Conservation (phyloP, 805 yeast species). For the Kuraishia borneana region DNA sequence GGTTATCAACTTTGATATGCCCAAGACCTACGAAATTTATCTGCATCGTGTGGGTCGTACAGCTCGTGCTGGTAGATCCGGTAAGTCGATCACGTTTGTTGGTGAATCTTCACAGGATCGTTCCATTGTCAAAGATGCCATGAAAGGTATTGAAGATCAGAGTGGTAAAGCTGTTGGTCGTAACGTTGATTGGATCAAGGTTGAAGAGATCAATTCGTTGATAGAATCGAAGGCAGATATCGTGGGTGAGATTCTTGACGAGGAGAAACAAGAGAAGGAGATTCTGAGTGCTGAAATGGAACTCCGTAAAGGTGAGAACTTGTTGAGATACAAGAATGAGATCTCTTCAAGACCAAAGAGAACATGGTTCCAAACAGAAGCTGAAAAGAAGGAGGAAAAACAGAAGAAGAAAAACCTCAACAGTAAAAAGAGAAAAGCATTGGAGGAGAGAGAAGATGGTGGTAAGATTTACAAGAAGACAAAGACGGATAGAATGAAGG, state of each 20-base stretch:
- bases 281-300: slow-evolving; percentile 86
- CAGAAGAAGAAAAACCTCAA: slow-evolving; percentile 41
- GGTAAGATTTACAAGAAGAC: slow-evolving; percentile 72
- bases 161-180: slow-evolving; percentile 48
- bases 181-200: slow-evolving; percentile 81
- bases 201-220: slow-evolving; percentile 54
- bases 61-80: slow-evolving; percentile 98
- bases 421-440: slow-evolving; percentile 58
- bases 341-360: slow-evolving; percentile 85
- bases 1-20: slow-evolving; percentile 94
- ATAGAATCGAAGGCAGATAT: slow-evolving; percentile 49
- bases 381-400: slow-evolving; percentile 40
- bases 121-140: slow-evolving; percentile 81
- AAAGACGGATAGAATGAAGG: slow-evolving; percentile 49
- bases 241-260: slow-evolving; percentile 69
- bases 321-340: slow-evolving; percentile 70
- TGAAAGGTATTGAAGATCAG: slow-evolving; percentile 48
- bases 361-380: slow-evolving; percentile 84
- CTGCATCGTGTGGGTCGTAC: slow-evolving; percentile 98
- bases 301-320: slow-evolving; percentile 71
- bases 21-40: slow-evolving; percentile 82
- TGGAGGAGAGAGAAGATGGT: slow-evolving; percentile 48
- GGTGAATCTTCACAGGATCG: slow-evolving; percentile 88
- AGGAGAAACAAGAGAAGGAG: slow-evolving; percentile 85
- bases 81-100: slow-evolving; percentile 86